Base-by-base conservation (phyloP, 2,329 filamentous ascomycete genomes). In the Phialophora chinensis region DNA sequence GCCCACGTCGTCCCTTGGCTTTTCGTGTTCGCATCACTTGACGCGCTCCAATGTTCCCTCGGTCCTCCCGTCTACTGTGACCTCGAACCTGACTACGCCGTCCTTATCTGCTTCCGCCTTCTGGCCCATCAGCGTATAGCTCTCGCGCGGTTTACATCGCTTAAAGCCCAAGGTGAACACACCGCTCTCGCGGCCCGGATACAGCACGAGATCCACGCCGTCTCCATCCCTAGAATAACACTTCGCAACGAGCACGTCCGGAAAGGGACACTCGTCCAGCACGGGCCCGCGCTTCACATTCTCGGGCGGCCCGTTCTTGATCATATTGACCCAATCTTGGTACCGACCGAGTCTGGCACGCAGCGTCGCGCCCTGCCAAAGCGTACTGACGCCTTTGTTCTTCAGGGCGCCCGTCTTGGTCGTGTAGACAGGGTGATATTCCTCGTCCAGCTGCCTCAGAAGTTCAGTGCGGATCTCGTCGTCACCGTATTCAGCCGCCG, bases 401-500 rank as follows among this genome's bases (percentile, higher is more conserved):
- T 62, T 61, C 27, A 69, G n/a, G 14, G 64, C 67, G 2, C 64
- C 67, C 1, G 65, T 64, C 27, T 20, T 33, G 17, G 67, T 69
- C 12, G 27, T 17, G 54, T 60, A 42, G n/a, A 67, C 65, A 1
- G 67, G 67, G 59, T 65, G 65, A 29, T 65, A 67, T n/a, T 69
- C 57, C 42, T 69, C 62, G n/a, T 69, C 67, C 11, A 69, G 17
- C 61, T 69, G 67, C 17, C 55, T 38, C 4, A 69, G 57, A 7
- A 66, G 47, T 14, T 69, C 65, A 2, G 27, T 25, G 23, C 56
- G 56, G 23, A 69, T 50, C 29, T 60, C 38, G 23, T 63, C 55
- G 65, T 69, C 67, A n/a, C 65, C 67, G 56, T 62, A 69, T 60
- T 67, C 65, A 17, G 67, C 67, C 14, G 62, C 65, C 7, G 62